phyloP scores from a whole-genome alignment of 169 alveolate species.

The Cryptosporidium tyzzeri region DNA sequence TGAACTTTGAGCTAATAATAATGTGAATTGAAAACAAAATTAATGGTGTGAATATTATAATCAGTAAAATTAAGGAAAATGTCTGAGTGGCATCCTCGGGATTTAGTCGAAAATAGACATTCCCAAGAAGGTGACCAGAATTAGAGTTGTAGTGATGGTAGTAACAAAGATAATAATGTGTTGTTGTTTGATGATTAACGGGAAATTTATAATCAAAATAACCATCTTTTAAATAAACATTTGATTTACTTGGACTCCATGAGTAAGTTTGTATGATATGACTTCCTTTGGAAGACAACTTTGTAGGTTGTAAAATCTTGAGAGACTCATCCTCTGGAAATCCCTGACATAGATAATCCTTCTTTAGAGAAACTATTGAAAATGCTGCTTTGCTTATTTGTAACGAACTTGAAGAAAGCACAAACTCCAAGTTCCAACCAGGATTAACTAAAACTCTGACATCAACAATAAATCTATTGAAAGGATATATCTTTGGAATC shows the following conservation, averaged over 20 bases:
- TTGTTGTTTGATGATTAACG: slow-evolving; percentile 27
- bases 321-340: slow-evolving; percentile 63
- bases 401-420: background rate
- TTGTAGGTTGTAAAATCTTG: slow-evolving; percentile 27
- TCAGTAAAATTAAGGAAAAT: slow-evolving; percentile 18
- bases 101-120: slow-evolving; percentile 55
- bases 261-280: slow-evolving; percentile 4
- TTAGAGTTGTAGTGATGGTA: slow-evolving; percentile 38
- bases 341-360: slow-evolving; percentile 41
- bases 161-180: slow-evolving; percentile 64
- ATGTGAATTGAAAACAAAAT: slow-evolving; percentile 1
- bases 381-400: background rate
- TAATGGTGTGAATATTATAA: slow-evolving; percentile 13
- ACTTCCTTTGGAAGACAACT: background rate
- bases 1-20: slow-evolving; percentile 45
- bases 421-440: slow-evolving; percentile 68
- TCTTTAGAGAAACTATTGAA: slow-evolving; percentile 54
- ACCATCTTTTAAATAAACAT: background rate
- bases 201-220: slow-evolving; percentile 27
- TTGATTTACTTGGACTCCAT: background rate
- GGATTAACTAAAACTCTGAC: slow-evolving; percentile 52
- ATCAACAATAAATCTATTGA: slow-evolving; percentile 50
- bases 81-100: slow-evolving; percentile 57
- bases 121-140: slow-evolving; percentile 43
- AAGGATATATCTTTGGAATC: slow-evolving; percentile 43